Evolutionary conservation across 1,139 yeast species (phyloP).

Genomic region (Hemisphaericaspora subhashii): DNA sequence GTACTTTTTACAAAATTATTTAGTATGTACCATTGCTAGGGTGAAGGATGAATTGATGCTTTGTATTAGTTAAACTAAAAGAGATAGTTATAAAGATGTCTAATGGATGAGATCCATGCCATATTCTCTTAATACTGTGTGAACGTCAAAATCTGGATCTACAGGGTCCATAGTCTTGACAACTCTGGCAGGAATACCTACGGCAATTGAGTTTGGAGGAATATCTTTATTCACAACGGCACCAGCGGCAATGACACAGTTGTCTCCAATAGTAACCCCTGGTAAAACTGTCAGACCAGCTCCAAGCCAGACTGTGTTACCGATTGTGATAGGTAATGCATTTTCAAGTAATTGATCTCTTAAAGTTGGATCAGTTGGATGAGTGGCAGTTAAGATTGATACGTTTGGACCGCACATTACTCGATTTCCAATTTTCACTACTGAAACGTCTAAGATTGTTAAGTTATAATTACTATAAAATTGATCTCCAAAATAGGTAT

Average conservation of each 20-base stretch:
- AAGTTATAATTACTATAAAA: slow-evolving; percentile 59
- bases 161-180: slow-evolving; percentile 28
- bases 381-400: slow-evolving; percentile 60
- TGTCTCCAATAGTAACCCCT: slow-evolving; percentile 66
- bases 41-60: background rate
- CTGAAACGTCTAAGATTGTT: slow-evolving; percentile 58
- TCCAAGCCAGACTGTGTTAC: slow-evolving; percentile 69
- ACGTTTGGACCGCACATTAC: slow-evolving; percentile 68
- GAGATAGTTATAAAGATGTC: background rate
- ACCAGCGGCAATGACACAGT: slow-evolving; percentile 68
- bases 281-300: slow-evolving; percentile 55
- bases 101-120: slow-evolving; percentile 11
- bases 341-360: slow-evolving; percentile 49
- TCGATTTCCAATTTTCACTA: slow-evolving; percentile 61
- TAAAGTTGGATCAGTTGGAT: slow-evolving; percentile 53
- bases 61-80: background rate
- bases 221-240: slow-evolving; percentile 58
- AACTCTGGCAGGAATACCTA: slow-evolving; percentile 61
- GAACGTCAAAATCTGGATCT: slow-evolving; percentile 14
- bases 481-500: slow-evolving; percentile 47
- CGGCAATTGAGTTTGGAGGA: slow-evolving; percentile 53
- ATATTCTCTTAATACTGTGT: slow-evolving; percentile 12
- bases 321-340: slow-evolving; percentile 58
- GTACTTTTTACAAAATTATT: background rate
- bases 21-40: background rate